Conservation (phyloP, 78 protist genomes). For the Monocercomonoides exilis region DNA sequence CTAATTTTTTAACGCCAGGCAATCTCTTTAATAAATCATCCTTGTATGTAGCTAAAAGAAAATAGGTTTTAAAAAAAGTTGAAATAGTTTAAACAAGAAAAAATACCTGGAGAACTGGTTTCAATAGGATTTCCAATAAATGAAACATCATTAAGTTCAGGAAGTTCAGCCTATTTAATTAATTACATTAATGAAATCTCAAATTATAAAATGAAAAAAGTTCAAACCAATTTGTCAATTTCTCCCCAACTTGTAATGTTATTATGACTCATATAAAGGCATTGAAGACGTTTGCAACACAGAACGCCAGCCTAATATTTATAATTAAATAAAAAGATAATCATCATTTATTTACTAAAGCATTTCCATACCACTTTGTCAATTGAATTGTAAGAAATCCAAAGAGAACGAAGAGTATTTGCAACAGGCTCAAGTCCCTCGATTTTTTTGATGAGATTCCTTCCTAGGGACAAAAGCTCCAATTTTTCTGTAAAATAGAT, state of each 20-base stretch:
- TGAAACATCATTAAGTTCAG: constrained; percentile 26
- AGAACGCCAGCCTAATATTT: constrained; percentile 26
- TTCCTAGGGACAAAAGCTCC: constrained; percentile 45
- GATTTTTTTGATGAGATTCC: constrained; percentile 51
- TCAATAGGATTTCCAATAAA: constrained; percentile 35
- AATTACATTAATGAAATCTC: too few relatives aligned
- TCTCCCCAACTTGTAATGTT: constrained; percentile 27
- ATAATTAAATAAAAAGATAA: too few relatives aligned
- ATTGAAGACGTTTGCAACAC: constrained; percentile 26
- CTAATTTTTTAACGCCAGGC: constrained; percentile 29
- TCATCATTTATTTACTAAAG: background rate
- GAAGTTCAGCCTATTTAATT: constrained; percentile 2
- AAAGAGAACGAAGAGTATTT: constrained; percentile 49
- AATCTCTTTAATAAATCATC: constrained; percentile 18
- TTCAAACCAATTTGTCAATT: constrained; percentile 20
- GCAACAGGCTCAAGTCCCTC: constrained; percentile 44
- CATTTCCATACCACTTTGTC: constrained; percentile 23
- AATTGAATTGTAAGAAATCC: constrained; percentile 62
- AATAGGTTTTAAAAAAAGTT: too few relatives aligned
- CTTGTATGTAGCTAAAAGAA: background rate
- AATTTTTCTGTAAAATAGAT: background rate
- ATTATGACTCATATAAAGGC: constrained; percentile 48
- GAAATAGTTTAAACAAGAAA: too few relatives aligned
- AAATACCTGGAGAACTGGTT: too few relatives aligned
- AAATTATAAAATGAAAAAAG: background rate